A percentile compares a stretch with the other conserved stretches of the same genome.
These are phyloP conservation scores for Eucalyptus cladocalyx DNA, from an alignment of 345 rosid species.

Conservation along the genomic window DNA sequence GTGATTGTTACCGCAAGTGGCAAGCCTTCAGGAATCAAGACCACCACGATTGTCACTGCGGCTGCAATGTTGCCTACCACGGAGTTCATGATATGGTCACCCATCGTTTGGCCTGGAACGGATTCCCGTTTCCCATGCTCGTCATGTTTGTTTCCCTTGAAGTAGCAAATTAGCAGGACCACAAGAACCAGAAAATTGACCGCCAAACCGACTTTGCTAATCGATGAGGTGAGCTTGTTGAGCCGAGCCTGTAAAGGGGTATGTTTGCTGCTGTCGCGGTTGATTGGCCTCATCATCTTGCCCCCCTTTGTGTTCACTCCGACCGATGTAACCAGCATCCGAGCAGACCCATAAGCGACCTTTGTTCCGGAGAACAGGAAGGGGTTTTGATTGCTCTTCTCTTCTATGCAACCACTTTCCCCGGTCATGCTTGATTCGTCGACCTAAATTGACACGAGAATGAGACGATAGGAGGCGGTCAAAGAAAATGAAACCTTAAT, in stretches of 20 bases:
- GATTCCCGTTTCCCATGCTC: slow-evolving; percentile 31
- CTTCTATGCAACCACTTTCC: slow-evolving; percentile 38
- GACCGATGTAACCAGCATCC: slow-evolving; percentile 55
- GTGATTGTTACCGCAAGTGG: slow-evolving; percentile 77
- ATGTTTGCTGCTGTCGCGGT: slow-evolving; percentile 18
- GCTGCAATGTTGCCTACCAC: slow-evolving; percentile 51
- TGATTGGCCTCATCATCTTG: slow-evolving; percentile 56
- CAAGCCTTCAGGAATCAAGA: slow-evolving; percentile 73
- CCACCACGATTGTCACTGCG: slow-evolving; percentile 66
- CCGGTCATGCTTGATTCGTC: slow-evolving; percentile 69
- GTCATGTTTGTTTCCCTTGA: slow-evolving; percentile 49
- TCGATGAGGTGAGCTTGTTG: slow-evolving; percentile 48
- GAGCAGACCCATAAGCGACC: slow-evolving; percentile 37
- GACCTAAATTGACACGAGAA: not conserved
- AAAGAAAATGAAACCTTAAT: not conserved
- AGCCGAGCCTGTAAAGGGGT: slow-evolving; percentile 10
- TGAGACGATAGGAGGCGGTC: not conserved
- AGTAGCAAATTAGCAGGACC: slow-evolving; percentile 49
- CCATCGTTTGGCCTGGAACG: slow-evolving; percentile 26
- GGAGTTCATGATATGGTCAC: slow-evolving; percentile 39
- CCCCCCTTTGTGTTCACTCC: slow-evolving; percentile 74
- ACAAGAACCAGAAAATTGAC: slow-evolving; percentile 64
- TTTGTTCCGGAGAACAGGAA: slow-evolving; percentile 54
- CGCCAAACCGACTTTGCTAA: slow-evolving; percentile 47
- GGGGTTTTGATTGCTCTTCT: slow-evolving; percentile 13